Evolutionary conservation across 2,329 filamentous ascomycete species (phyloP).

Genomic region (Clarireedia monteithiana): DNA sequence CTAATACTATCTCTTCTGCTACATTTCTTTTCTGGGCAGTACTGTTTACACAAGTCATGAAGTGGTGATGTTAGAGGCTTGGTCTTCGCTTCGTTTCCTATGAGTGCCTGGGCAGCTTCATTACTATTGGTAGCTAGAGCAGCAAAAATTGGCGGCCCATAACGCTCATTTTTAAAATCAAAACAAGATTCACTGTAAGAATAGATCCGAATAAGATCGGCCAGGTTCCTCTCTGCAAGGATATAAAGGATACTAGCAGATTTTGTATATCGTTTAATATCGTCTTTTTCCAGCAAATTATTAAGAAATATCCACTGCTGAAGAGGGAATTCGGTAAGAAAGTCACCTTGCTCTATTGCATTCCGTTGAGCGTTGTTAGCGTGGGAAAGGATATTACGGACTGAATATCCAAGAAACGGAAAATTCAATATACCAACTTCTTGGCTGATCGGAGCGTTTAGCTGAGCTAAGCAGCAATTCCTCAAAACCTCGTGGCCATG

Average conservation of each 20-base stretch:
- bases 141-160: slow-evolving; percentile 31
- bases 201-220: slow-evolving; percentile 24
- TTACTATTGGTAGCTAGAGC: slow-evolving; percentile 29
- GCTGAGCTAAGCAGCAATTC: slow-evolving; percentile 20
- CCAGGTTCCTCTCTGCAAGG: slow-evolving; percentile 29
- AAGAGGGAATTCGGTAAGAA: slow-evolving; percentile 29
- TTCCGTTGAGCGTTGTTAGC: slow-evolving; percentile 31
- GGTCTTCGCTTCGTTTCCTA: slow-evolving; percentile 13
- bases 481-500: slow-evolving; percentile 20
- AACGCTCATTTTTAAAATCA: slow-evolving; percentile 26
- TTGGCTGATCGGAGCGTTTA: slow-evolving; percentile 13
- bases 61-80: slow-evolving; percentile 7
- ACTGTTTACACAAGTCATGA: slow-evolving; percentile 8
- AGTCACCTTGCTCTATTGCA: slow-evolving; percentile 28
- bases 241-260: slow-evolving; percentile 30
- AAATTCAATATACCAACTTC: slow-evolving; percentile 22
- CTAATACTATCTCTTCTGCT: slow-evolving; percentile 1
- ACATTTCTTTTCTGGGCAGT: slow-evolving; percentile 1
- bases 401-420: slow-evolving; percentile 41
- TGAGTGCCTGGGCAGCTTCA: slow-evolving; percentile 23
- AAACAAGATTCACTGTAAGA: slow-evolving; percentile 16
- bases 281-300: slow-evolving; percentile 28
- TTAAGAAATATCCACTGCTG: slow-evolving; percentile 26
- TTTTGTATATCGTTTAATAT: slow-evolving; percentile 22
- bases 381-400: slow-evolving; percentile 34